Evolutionary conservation across 1,284 basidiomycete genomes (phyloP).

Genomic region (Rhodotorula sp.): DNA sequence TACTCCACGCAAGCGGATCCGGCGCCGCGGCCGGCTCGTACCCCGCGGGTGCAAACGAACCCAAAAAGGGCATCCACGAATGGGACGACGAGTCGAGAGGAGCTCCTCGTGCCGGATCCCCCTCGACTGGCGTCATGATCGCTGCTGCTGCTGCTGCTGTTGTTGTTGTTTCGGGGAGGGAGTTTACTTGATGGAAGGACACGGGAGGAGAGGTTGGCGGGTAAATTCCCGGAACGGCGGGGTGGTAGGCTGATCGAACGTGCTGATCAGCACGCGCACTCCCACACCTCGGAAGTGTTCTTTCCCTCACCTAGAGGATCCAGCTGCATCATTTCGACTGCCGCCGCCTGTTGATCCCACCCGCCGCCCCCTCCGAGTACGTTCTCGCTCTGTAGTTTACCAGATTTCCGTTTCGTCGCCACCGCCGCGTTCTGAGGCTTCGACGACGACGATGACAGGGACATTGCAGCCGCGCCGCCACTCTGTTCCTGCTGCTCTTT

Average conservation of each 20-base stretch:
- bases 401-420: neutral
- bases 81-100: neutral
- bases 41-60: conserved; percentile 2
- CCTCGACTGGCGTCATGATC: neutral
- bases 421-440: neutral
- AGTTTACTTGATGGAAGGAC: too few relatives aligned
- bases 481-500: neutral
- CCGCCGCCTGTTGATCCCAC: too few relatives aligned
- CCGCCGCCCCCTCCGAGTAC: neutral
- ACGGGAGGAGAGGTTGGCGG: neutral
- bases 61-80: conserved; percentile 19
- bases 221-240: neutral
- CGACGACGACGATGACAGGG: too few relatives aligned
- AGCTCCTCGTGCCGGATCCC: neutral
- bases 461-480: too few relatives aligned
- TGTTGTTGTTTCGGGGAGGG: too few relatives aligned
- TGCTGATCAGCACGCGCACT: too few relatives aligned
- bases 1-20: conserved; percentile 10
- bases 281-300: too few relatives aligned
- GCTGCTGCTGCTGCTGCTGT: too few relatives aligned
- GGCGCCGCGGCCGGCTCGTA: neutral
- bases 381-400: neutral
- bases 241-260: neutral
- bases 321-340: too few relatives aligned
- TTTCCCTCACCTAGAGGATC: too few relatives aligned